Evolutionary conservation across 2,329 filamentous ascomycete genomes (phyloP).

Genomic region (Venturia carpophila): DNA sequence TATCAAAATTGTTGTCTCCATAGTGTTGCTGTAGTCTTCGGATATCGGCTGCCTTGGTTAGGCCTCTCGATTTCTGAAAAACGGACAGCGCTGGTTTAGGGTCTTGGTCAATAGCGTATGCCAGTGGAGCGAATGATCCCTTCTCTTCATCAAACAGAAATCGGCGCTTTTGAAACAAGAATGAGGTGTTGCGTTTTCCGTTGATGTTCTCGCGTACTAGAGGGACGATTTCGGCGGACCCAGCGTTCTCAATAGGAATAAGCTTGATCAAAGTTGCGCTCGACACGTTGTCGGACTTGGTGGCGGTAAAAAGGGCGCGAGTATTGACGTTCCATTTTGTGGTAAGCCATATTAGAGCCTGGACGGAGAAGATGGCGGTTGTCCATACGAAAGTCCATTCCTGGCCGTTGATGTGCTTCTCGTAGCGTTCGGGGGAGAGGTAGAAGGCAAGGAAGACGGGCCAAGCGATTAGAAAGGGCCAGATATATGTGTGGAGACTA

Average conservation of each 20-base stretch:
- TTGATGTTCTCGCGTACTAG: conserved; percentile 69
- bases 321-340: conserved; percentile 97
- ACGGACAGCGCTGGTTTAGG: conserved; percentile 69
- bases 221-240: conserved; percentile 77
- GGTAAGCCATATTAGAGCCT: conserved; percentile 86
- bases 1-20: conserved; percentile 93
- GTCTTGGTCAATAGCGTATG: conserved; percentile 75
- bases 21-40: conserved; percentile 82
- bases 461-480: conserved; percentile 90
- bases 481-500: conserved; percentile 79
- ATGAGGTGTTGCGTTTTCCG: conserved; percentile 71
- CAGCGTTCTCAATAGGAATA: conserved; percentile 81
- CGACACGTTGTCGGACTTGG: conserved; percentile 58
- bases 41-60: conserved; percentile 66
- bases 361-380: conserved; percentile 76
- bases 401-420: conserved; percentile 81
- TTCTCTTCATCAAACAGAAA: conserved; percentile 73
- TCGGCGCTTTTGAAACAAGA: conserved; percentile 95
- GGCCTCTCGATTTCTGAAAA: conserved; percentile 74
- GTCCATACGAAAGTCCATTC: conserved; percentile 98
- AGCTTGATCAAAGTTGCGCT: conserved; percentile 86
- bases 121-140: conserved; percentile 71
- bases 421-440: conserved; percentile 73
- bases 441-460: conserved; percentile 86
- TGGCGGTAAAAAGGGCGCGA: conserved; percentile 72